Percentiles rank a stretch among this genome's conserved stretches.
Evolutionary conservation across 2,329 filamentous ascomycete species (phyloP).

Genomic region (Mycocentrospora acerina): DNA sequence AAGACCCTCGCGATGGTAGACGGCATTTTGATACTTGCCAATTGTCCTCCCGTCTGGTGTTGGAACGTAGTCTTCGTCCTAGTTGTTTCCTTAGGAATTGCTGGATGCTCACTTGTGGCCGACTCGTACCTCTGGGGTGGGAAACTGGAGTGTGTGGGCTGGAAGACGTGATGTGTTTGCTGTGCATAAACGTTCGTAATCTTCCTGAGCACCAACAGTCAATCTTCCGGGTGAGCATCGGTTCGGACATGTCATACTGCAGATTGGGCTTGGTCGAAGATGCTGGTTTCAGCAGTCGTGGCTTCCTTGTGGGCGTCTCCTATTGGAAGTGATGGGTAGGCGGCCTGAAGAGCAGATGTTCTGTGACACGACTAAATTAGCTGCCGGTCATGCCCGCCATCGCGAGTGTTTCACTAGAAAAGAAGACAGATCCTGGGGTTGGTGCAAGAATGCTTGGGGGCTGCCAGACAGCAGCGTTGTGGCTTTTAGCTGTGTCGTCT

Average conservation of each 20-base stretch:
- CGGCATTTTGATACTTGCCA: slow-evolving; percentile 58
- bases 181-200: slow-evolving; percentile 34
- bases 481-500: no score
- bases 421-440: no score
- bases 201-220: slow-evolving; percentile 22
- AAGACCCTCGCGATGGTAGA: slow-evolving; percentile 65
- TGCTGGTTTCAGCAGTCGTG: slow-evolving; percentile 65
- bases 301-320: slow-evolving; percentile 59
- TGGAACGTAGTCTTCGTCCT: slow-evolving; percentile 36
- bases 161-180: slow-evolving; percentile 21
- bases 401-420: background rate
- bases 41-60: slow-evolving; percentile 47
- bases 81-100: slow-evolving; percentile 3
- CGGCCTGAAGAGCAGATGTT: slow-evolving; percentile 51
- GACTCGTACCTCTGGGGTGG: slow-evolving; percentile 22
- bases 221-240: no score
- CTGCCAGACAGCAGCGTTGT: no score
- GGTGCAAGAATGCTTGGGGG: no score
- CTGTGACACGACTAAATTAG: slow-evolving; percentile 42
- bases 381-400: slow-evolving; percentile 48
- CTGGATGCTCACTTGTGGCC: background rate
- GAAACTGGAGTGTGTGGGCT: slow-evolving; percentile 24
- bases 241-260: slow-evolving; percentile 48
- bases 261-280: slow-evolving; percentile 60
- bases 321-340: slow-evolving; percentile 47